Base-by-base conservation (phyloP, 495 filamentous ascomycete species). In the Pyrenopolyporus hunteri region DNA sequence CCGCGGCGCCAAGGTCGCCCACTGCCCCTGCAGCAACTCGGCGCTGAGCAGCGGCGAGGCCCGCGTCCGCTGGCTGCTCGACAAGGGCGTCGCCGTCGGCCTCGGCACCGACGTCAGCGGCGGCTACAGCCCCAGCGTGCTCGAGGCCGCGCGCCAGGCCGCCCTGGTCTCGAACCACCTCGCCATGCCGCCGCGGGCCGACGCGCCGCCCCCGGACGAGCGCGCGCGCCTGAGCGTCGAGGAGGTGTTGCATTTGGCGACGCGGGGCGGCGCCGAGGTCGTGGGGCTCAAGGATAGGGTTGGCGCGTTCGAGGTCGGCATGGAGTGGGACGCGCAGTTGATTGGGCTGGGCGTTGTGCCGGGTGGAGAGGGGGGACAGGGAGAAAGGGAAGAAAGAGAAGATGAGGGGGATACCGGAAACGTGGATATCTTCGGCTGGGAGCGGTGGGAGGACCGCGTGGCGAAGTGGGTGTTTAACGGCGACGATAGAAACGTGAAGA, bases 401-500 rank as follows among this genome's bases (percentile, higher is more conserved):
- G 1, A n/a, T n/a, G 65, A 53, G 10, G 63, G 40, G 28, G 73
- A 70, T 25, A 54, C 68, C 16, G 75, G 83, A 0, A 76, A 83
- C 22, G 90, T 94, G 4, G 91, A 97, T 78, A 68, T 93, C 6
- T 97, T 93, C 80, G 91, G 91, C n/a, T 87, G 82, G 80, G 92
- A 96, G 80, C 81, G 37, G 2, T 91, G 87, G 89, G 78, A 83
- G 16, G 89, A 96, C 47, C 82, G 77, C 67, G 68, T 96, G 7
- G 87, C 89, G 17, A 96, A 96, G 82, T 97, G 92, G 92, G 79
- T 96, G 43, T 96, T 85, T 76, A 88, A 82, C 48, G 92, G 92
- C 0, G 89, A 94, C 78, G 92, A 96, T 71, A 73, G 92, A 63
- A 95, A 95, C 75, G 89, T 89, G 1, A 75, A 73, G 64, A 82